Evolutionary conservation across 176 grass and related monocot species (phyloP).

Genomic region (Cenchrus purpureus): DNA sequence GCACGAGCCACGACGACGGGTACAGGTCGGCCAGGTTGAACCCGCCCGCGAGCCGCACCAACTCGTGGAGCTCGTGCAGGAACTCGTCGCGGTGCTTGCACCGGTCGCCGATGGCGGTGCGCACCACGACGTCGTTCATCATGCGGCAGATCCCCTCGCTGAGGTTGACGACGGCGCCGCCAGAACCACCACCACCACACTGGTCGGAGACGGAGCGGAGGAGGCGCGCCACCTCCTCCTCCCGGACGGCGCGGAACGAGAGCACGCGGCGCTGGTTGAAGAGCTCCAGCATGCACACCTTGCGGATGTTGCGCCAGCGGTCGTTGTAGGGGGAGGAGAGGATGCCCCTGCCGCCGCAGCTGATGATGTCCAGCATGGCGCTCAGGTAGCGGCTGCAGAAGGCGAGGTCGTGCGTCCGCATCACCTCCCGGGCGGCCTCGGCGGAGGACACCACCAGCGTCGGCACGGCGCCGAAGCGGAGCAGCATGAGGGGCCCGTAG

Average conservation of each 20-base stretch:
- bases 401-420: constrained; percentile 43
- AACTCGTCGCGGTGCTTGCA: constrained; percentile 40
- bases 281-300: constrained; percentile 43
- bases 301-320: constrained; percentile 51
- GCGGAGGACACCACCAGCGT: constrained; percentile 49
- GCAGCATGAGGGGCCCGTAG: constrained; percentile 43
- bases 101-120: constrained; percentile 42
- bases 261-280: constrained; percentile 50
- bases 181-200: rapidly evolving
- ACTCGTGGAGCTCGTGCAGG: constrained; percentile 26
- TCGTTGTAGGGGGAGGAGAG: constrained; percentile 51
- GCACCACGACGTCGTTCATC: constrained; percentile 28
- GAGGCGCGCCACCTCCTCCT: constrained; percentile 48
- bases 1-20: constrained; percentile 23
- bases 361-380: constrained; percentile 39
- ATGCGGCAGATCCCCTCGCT: constrained; percentile 23
- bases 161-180: constrained; percentile 11
- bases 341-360: constrained; percentile 25
- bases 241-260: constrained; percentile 34
- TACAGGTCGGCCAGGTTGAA: constrained; percentile 42
- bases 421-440: constrained; percentile 47
- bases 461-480: constrained; percentile 45
- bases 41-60: constrained; percentile 26
- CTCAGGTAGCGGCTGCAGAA: constrained; percentile 41
- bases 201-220: constrained; percentile 13